Evolutionary conservation across 805 yeast species (phyloP).

Genomic region (Wickerhamiella australiensis): DNA sequence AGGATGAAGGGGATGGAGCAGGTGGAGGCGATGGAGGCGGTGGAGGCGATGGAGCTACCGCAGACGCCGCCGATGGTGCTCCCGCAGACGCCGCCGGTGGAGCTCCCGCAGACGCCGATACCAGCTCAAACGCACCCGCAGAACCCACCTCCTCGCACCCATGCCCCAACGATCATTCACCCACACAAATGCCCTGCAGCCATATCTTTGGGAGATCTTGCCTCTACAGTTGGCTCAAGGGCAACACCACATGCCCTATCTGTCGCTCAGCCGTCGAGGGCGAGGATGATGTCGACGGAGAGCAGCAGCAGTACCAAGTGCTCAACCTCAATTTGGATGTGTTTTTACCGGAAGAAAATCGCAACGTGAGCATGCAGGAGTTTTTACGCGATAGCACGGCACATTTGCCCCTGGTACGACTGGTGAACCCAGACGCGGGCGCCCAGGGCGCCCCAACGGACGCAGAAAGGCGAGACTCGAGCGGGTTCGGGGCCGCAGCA

Average conservation of each 20-base stretch:
- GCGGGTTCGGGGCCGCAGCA: not conserved
- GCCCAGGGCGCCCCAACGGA: too few relatives aligned
- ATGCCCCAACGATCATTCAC: conserved; percentile 37
- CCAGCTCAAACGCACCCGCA: not conserved
- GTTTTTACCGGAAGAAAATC: conserved; percentile 1
- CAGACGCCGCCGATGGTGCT: too few relatives aligned
- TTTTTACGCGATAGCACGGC: not conserved
- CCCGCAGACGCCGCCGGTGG: not conserved
- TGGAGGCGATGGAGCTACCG: too few relatives aligned
- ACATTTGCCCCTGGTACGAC: not conserved
- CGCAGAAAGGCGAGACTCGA: too few relatives aligned
- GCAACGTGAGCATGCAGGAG: not conserved
- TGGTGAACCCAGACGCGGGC: not conserved
- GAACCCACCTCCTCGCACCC: conserved; percentile 3
- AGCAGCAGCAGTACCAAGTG: not conserved
- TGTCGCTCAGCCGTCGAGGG: conserved; percentile 52
- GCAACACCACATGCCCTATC: conserved; percentile 70
- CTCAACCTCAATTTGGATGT: conserved; percentile 8
- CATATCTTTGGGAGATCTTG: conserved; percentile 85
- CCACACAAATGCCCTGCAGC: conserved; percentile 69
- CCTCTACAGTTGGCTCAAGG: conserved; percentile 67
- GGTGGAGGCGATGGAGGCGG: too few relatives aligned
- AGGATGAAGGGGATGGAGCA: too few relatives aligned
- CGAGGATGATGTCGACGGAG: conserved; percentile 20
- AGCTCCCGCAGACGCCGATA: not conserved